A percentile compares a stretch with the other conserved stretches of the same genome.
phyloP scores from a whole-genome alignment of 768 basidiomycete genomes.

The Mycena leptocephala region DNA sequence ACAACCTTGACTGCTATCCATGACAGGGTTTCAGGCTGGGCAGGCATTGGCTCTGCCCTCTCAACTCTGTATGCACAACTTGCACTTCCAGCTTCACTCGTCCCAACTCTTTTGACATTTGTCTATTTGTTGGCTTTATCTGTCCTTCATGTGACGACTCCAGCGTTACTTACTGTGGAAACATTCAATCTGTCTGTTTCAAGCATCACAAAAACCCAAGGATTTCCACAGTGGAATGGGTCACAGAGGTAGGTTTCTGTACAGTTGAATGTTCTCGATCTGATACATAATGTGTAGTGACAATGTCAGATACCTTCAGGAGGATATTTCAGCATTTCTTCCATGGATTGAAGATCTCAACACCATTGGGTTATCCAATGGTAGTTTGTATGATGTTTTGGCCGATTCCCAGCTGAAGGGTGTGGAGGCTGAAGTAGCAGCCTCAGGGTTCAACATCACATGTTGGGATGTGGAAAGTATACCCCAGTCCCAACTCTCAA shows the following conservation, averaged over 20 bases:
- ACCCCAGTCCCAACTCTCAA: background rate
- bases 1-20: background rate
- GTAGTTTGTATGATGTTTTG: background rate
- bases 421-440: background rate
- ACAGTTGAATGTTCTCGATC: too few relatives aligned
- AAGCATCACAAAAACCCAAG: background rate
- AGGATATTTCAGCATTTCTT: background rate
- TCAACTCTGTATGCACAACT: background rate
- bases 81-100: background rate
- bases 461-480: background rate
- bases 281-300: too few relatives aligned
- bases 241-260: too few relatives aligned
- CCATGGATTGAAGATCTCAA: background rate
- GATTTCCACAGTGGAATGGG: background rate
- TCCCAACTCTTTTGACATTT: background rate
- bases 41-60: background rate
- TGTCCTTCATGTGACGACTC: background rate
- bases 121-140: background rate
- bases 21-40: background rate
- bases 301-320: too few relatives aligned
- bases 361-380: background rate
- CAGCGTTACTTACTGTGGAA: background rate
- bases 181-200: background rate
- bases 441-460: background rate
- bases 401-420: background rate